Base-by-base conservation (phyloP, 768 basidiomycete species). In the Neoboletus magnificus region DNA sequence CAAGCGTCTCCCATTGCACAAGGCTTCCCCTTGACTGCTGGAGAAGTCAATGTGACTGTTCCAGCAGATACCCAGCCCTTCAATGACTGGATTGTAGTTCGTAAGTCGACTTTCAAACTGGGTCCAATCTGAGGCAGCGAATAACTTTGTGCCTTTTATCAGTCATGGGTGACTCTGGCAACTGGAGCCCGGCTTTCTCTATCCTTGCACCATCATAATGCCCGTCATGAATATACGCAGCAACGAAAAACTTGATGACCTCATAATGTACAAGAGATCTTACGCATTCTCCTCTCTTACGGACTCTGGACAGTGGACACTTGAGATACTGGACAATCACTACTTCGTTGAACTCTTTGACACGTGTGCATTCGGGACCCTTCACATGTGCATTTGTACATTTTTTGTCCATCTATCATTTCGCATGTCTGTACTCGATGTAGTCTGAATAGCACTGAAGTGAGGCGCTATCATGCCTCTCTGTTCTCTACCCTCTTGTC, bases 141-240 rank as follows among this genome's bases (percentile, higher is more conserved):
- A 40, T 48, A 50, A 40, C 48, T 33, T n/a, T 47, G 22, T 40
- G 29, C 18, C 0, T 35, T 20, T 29, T 30, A 47, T 32, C 49
- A 82, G 81, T 83, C 45, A 75, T 82, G 50, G 81, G 81, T 8
- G 81, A 83, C 61, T 82, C 81, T 48, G 81, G 81, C 32, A 77
- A 82, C 61, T 76, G 69, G 48, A 76, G 82, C 29, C 67, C 65
- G 9, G 15, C 48, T 42, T 83, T 84, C 59, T 72, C 72, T 12
- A 84, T 84, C 54, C 6, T 39, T 16, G 50, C 58, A 22, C 2
- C 51, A 25, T 53, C 61, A 8, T 56, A 54, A 70, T 67, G 57
- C 65, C 23, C 41, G 9, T 37, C 51, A 62, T 44, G 54, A 44
- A 27, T 11, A 10, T 45, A 25, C 46, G 32, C 40, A n/a, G 22